These are phyloP conservation scores for Oenanthe javanica DNA, from an alignment of 140 eudicot genomes.

Conservation along the genomic window DNA sequence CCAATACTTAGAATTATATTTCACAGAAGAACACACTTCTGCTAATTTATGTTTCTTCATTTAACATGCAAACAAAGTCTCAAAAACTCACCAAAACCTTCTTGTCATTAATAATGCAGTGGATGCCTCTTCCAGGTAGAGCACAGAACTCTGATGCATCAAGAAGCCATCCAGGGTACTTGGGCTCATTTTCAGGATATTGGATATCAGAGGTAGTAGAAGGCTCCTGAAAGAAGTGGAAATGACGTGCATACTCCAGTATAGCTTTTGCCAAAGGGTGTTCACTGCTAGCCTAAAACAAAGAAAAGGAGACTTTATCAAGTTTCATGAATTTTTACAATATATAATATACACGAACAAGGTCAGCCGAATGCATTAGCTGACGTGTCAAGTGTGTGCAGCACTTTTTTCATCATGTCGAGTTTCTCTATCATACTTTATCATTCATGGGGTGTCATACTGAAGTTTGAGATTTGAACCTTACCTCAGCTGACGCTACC, in stretches of 20 bases:
- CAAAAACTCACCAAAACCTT: conserved; percentile 59
- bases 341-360: not conserved
- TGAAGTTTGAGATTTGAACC: not conserved
- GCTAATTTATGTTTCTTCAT: not conserved
- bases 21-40: not conserved
- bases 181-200: conserved; percentile 22
- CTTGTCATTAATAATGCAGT: conserved; percentile 60
- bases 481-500: conserved; percentile 99
- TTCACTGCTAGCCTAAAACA: conserved; percentile 79
- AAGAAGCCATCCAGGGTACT: conserved; percentile 74
- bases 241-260: conserved; percentile 84
- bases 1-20: not conserved
- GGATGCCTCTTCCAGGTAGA: conserved; percentile 90
- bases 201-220: conserved; percentile 43
- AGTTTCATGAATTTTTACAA: not conserved
- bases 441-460: not conserved
- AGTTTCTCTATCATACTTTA: not conserved
- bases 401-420: not conserved
- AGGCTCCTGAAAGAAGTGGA: conserved; percentile 75
- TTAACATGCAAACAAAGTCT: not conserved
- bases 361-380: not conserved
- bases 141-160: conserved; percentile 68
- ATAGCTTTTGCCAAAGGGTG: conserved; percentile 95
- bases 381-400: not conserved
- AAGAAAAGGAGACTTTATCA: not conserved